phyloP scores from a whole-genome alignment of 768 basidiomycete species.

The Megacollybia marginata region DNA sequence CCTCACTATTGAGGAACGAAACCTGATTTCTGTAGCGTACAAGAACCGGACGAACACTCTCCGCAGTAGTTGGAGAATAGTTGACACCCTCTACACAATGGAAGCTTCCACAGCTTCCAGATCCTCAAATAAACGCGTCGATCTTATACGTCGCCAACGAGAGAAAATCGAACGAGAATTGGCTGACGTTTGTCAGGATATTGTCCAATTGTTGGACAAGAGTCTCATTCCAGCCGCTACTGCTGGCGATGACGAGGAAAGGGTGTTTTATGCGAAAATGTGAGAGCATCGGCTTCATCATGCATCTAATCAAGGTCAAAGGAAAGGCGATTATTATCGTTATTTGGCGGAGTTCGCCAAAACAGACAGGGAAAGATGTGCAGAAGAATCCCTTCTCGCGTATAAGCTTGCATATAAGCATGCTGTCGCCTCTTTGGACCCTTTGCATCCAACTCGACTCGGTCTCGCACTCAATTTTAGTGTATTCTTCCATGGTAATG shows the following conservation, averaged over 20 bases:
- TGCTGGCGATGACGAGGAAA: conserved; percentile 57
- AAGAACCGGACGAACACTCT: conserved; percentile 84
- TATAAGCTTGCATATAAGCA: conserved; percentile 86
- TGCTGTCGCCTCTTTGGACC: conserved; percentile 63
- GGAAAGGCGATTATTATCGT: conserved; percentile 88
- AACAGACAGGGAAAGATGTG: conserved; percentile 59
- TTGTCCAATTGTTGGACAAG: conserved; percentile 61
- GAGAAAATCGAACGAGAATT: conserved; percentile 74
- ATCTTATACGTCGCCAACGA: conserved; percentile 66
- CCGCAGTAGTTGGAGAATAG: conserved; percentile 78
- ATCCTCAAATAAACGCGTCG: conserved; percentile 38
- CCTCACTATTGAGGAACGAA: conserved; percentile 80
- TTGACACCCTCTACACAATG: conserved; percentile 70
- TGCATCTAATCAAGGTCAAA: conserved; percentile 15
- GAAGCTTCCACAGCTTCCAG: conserved; percentile 42
- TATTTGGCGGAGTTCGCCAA: conserved; percentile 83
- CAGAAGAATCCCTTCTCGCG: conserved; percentile 71
- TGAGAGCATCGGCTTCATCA: conserved; percentile 24
- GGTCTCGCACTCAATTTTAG: conserved; percentile 89
- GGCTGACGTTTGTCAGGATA: conserved; percentile 70
- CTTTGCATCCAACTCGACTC: conserved; percentile 80
- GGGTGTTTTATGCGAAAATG: conserved; percentile 90
- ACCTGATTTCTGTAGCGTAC: conserved; percentile 82
- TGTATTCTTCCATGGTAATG: conserved; percentile 74
- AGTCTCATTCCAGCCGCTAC: conserved; percentile 40